Evolutionary conservation across 2,329 filamentous ascomycete species (phyloP), one percentile per base, ranked within the genome.

Genomic region (Hypocrella siamensis): DNA sequence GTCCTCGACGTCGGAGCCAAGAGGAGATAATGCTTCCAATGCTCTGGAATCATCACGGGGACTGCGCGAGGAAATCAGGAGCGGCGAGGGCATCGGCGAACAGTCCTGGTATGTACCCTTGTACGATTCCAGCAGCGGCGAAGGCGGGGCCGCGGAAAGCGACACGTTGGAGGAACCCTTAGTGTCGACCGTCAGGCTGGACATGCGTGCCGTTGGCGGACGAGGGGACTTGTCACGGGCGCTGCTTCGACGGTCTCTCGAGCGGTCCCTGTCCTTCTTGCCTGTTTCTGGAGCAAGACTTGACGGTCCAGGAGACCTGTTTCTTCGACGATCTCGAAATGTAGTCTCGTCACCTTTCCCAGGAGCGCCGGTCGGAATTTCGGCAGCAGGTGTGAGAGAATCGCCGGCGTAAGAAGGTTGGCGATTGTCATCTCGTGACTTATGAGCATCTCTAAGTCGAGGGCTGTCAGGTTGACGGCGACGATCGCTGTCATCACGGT

Each of bases 91-190:
- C 83, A 94, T 93, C 0, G 88, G 86, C 0, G 86, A 93, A 44
- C 92, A 81, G 35, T 82, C 83, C 54, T 96, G 88, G 46, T 93
- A 96, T 1, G 86, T 93, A 25, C 88, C 88, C 39, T 78, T 79
- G 55, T 96, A 96, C 1, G 90, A 78, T 56, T 96, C 88, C 2
- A 93, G 70, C 31, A 96, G 63, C 1, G 88, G 90, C 39, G 84
- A 93, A 1, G 73, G 73, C 0, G 85, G 83, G 2, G 83, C 67
- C 16, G 60, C 58, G 3, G 67, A 58, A 2, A 74, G 51, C 10
- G 68, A 63, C 31, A 60, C 39, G 31, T 44, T 49, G 15, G 51
- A 51, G 3, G 48, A 31, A n/a, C 58, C 55, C 5, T 58, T 57
- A 3, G 60, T 61, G 40, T 57, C 59, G 27, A 74, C 64, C 2